Base-by-base conservation (phyloP, 2,329 filamentous ascomycete genomes). In the Colletotrichum sp. region DNA sequence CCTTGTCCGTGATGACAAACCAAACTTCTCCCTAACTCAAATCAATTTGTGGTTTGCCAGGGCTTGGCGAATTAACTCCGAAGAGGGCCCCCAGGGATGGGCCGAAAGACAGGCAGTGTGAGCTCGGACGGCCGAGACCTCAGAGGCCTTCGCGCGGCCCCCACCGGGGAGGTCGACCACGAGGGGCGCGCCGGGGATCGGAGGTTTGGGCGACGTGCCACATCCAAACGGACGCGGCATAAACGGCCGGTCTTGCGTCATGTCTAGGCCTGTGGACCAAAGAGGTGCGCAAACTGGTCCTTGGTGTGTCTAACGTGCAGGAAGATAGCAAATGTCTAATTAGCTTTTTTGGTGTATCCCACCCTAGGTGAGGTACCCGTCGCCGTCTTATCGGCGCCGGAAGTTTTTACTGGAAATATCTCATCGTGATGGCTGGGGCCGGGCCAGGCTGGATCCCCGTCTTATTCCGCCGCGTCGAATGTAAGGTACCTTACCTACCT, bases 211-310 rank as follows among this genome's bases (percentile, higher is more conserved):
- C 44, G 18, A 49, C 44, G 44, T 49, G 44, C 44, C 44, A 49
- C 59, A 62, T 36, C 24, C 57, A 49, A 68, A 63, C 64, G 70
- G 73, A 73, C 73, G 70, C 73, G 70, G 73, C 63, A 73, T 68
- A 76, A 73, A 73, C 10, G 32, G 24, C 73, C 69, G 64, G 44
- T 68, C 73, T 76, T 76, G 71, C 75, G 75, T 75, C 71, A 76
- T 75, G 52, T 62, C 44, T 8, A 24, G 36, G 34, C n/a, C 28
- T 39, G 67, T 74, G 64, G 75, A 60, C 71, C 75, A 34, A 16
- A 71, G 55, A 44, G 71, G 71, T 76, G 75, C 75, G 28, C 71
- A 70, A 18, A 26, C 49, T 70, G 12, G 55, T 62, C 60, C 39
- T 34, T 24, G 18, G n/a, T 34, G 30, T n/a, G 15, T 30, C 59